Percentiles rank a stretch among this genome's conserved stretches.
phyloP scores from a whole-genome alignment of 108 stramenopile genomes.

The Heterococcus sp. region DNA sequence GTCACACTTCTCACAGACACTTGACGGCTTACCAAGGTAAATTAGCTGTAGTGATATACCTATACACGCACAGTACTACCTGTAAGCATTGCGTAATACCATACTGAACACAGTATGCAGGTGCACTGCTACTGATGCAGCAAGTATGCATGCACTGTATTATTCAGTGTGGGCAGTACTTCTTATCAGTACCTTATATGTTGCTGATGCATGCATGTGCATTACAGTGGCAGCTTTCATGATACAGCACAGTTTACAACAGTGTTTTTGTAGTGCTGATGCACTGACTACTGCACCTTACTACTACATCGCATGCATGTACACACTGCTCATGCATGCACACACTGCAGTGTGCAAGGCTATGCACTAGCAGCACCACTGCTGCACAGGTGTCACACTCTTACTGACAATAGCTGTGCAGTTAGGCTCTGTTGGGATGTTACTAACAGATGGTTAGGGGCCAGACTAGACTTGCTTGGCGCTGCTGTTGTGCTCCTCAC shows the following conservation, averaged over 20 bases:
- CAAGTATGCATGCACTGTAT: too few relatives aligned
- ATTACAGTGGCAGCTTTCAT: too few relatives aligned
- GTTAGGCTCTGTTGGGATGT: conserved; percentile 31
- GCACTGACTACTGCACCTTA: too few relatives aligned
- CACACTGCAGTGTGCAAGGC: background rate
- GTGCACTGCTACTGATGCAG: conserved; percentile 11
- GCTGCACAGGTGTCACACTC: background rate
- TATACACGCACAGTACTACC: too few relatives aligned
- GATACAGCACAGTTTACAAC: too few relatives aligned
- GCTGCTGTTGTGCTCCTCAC: conserved; percentile 21
- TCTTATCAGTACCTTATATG: too few relatives aligned
- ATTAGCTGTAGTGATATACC: too few relatives aligned
- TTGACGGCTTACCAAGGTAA: conserved; percentile 22
- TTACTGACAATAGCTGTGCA: conserved; percentile 4
- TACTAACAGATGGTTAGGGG: conserved; percentile 36
- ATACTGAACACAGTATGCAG: conserved; percentile 4
- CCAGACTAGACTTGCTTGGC: conserved; percentile 30
- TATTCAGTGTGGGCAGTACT: too few relatives aligned
- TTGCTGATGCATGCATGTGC: too few relatives aligned
- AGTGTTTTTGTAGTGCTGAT: too few relatives aligned
- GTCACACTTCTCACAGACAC: conserved; percentile 28
- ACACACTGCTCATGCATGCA: too few relatives aligned
- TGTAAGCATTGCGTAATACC: conserved; percentile 19
- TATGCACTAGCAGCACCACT: background rate
- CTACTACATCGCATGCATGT: too few relatives aligned